phyloP scores from a whole-genome alignment of 352 stramenopile genomes.

The Phytophthora agathidicida region DNA sequence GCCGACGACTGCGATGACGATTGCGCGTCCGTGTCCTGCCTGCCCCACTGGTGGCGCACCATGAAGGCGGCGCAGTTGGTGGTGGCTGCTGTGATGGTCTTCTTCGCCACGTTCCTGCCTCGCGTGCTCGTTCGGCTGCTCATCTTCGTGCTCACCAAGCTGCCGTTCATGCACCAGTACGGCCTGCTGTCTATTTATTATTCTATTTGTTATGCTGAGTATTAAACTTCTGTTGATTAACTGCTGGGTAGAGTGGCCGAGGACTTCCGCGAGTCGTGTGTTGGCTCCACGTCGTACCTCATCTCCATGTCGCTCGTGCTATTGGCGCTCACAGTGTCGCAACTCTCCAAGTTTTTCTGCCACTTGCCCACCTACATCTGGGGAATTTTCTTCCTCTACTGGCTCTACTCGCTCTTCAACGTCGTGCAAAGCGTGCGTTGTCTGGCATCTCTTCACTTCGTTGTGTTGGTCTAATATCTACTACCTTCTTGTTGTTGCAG shows the following conservation, averaged over 20 bases:
- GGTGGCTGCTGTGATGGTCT: slow-evolving; percentile 75
- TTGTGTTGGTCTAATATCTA: slow-evolving; percentile 1
- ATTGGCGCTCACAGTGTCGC: slow-evolving; percentile 58
- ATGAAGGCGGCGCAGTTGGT: slow-evolving; percentile 49
- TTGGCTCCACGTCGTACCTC: slow-evolving; percentile 80
- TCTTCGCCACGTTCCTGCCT: slow-evolving; percentile 89
- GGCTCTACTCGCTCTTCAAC: slow-evolving; percentile 91
- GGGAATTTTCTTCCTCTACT: slow-evolving; percentile 89
- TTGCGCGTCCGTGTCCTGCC: slow-evolving; percentile 53
- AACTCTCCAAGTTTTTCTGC: slow-evolving; percentile 73
- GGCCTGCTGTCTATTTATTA: not conserved
- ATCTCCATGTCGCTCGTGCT: slow-evolving; percentile 83
- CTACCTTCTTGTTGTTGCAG: slow-evolving; percentile 36
- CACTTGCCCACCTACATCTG: slow-evolving; percentile 85
- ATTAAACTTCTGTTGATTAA: not conserved
- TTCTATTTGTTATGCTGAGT: not conserved
- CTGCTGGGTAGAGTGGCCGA: slow-evolving; percentile 62
- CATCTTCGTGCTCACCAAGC: slow-evolving; percentile 88
- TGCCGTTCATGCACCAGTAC: slow-evolving; percentile 86
- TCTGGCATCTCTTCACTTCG: not conserved
- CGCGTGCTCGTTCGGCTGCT: slow-evolving; percentile 83
- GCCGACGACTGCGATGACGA: slow-evolving; percentile 35
- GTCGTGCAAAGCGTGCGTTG: slow-evolving; percentile 82
- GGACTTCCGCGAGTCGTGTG: slow-evolving; percentile 83
- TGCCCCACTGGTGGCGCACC: slow-evolving; percentile 65